A percentile compares a stretch with the other conserved stretches of the same genome.
These are phyloP conservation scores for Kluyveromyces sp. DNA, from an alignment of 1,139 yeast species.

Conservation along the genomic window DNA sequence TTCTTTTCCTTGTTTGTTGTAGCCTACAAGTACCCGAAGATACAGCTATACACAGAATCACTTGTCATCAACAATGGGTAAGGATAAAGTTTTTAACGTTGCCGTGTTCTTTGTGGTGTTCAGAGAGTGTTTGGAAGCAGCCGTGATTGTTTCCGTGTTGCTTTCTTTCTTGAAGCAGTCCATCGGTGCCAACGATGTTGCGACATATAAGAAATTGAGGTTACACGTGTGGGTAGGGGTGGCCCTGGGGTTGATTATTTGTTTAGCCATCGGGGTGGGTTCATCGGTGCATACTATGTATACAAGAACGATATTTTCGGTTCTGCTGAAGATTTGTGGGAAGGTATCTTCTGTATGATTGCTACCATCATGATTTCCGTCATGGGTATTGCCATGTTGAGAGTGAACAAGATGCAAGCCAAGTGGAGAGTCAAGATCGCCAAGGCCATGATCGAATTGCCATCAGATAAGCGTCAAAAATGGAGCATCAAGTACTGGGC, in stretches of 20 bases:
- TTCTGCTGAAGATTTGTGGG: conserved; percentile 82
- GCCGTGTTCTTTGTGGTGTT: conserved; percentile 77
- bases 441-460: conserved; percentile 38
- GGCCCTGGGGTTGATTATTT: conserved; percentile 58
- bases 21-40: no score
- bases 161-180: conserved; percentile 70
- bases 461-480: conserved; percentile 30
- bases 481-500: conserved; percentile 32
- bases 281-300: conserved; percentile 67
- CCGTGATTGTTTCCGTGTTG: conserved; percentile 76
- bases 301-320: conserved; percentile 79
- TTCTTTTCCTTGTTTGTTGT: no score
- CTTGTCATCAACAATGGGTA: conserved; percentile 7
- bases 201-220: conserved; percentile 37
- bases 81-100: conserved; percentile 34
- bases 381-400: conserved; percentile 81
- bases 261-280: conserved; percentile 70
- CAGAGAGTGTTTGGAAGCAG: conserved; percentile 82
- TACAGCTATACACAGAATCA: neutral
- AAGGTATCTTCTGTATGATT: conserved; percentile 74
- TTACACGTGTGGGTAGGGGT: conserved; percentile 87
- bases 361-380: conserved; percentile 76
- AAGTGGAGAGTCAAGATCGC: conserved; percentile 78
- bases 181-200: conserved; percentile 29
- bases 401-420: conserved; percentile 78